phyloP scores from a whole-genome alignment of 352 stramenopile species.

The Phytophthora crassamura region DNA sequence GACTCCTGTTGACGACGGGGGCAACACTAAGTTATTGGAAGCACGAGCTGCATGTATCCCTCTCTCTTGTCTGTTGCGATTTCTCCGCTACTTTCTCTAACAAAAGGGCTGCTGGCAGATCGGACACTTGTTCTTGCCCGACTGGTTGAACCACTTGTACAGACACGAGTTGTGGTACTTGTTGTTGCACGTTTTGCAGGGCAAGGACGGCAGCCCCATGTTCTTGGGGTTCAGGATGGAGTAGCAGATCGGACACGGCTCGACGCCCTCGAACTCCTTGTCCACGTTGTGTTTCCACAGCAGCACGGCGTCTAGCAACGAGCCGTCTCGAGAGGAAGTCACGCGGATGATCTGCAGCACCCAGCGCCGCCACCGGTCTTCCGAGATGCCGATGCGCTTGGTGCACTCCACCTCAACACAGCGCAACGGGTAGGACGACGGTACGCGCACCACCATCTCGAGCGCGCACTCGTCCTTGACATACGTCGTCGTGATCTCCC shows the following conservation, averaged over 20 bases:
- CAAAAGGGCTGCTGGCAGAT: constrained; percentile 93
- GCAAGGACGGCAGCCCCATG: constrained; percentile 87
- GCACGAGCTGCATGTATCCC: constrained; percentile 26
- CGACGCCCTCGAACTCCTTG: constrained; percentile 93
- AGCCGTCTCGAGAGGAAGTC: constrained; percentile 89
- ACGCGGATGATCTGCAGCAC: constrained; percentile 94
- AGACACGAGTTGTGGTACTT: constrained; percentile 94
- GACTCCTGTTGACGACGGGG: constrained; percentile 24
- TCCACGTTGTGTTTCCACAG: constrained; percentile 94
- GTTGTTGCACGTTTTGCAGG: constrained; percentile 93
- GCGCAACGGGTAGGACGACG: constrained; percentile 88
- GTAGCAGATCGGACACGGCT: constrained; percentile 94
- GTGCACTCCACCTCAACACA: constrained; percentile 93
- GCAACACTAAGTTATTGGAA: constrained; percentile 44
- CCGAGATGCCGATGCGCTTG: constrained; percentile 90
- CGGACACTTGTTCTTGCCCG: constrained; percentile 93
- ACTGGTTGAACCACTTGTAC: constrained; percentile 96
- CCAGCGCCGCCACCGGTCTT: constrained; percentile 93
- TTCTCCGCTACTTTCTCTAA: constrained; percentile 26
- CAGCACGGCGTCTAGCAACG: constrained; percentile 90
- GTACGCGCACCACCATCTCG: constrained; percentile 92
- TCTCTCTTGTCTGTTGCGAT: background rate
- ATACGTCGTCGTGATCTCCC: constrained; percentile 92
- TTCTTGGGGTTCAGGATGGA: constrained; percentile 93
- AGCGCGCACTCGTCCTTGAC: constrained; percentile 93